Percentiles rank a stretch among this genome's conserved stretches.
These are phyloP conservation scores for Infundibulicybe gibba DNA, from an alignment of 768 basidiomycete species.

Conservation along the genomic window DNA sequence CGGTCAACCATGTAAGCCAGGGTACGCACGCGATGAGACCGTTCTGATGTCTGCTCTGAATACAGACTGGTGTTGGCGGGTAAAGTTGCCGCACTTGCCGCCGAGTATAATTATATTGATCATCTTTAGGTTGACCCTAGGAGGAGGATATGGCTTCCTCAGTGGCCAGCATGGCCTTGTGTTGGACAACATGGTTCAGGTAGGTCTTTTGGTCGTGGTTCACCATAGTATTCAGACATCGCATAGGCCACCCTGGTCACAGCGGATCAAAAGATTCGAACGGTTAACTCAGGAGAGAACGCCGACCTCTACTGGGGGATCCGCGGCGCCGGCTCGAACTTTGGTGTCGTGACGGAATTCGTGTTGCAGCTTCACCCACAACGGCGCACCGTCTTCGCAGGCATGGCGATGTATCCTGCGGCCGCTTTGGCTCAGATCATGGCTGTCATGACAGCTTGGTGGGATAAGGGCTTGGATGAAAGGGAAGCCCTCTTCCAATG, in stretches of 20 bases:
- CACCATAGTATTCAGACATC: background rate
- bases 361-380: background rate
- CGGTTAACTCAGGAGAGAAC: background rate
- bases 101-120: background rate
- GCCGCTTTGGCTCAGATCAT: background rate
- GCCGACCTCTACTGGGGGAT: background rate
- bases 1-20: constrained; percentile 24
- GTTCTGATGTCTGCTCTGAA: background rate
- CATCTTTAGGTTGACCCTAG: background rate
- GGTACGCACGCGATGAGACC: background rate
- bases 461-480: background rate
- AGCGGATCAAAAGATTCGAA: background rate
- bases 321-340: background rate
- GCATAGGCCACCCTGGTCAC: background rate
- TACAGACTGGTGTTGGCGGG: constrained; percentile 2
- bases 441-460: background rate
- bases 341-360: background rate
- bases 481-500: background rate
- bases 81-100: background rate
- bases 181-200: constrained; percentile 3
- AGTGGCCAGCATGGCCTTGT: background rate
- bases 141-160: constrained; percentile 2
- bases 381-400: background rate
- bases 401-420: background rate
- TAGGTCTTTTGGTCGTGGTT: background rate